Base-by-base conservation (phyloP, 2,329 filamentous ascomycete species). In the Neonectria faginata region DNA sequence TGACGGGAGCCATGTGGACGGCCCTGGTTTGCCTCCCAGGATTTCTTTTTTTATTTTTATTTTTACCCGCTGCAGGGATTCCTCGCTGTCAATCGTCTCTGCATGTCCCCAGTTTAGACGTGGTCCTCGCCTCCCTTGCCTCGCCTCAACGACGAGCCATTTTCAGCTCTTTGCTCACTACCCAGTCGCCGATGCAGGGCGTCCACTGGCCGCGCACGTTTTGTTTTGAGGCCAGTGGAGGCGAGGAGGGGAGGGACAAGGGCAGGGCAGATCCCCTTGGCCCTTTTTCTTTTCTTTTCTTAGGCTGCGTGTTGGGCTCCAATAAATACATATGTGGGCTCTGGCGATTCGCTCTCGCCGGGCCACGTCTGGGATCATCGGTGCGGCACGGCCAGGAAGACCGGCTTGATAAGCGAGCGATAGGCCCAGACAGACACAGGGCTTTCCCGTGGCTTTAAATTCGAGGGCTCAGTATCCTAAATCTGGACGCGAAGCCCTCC, bases 181-280 rank as follows among this genome's bases (percentile, higher is more conserved):
- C 12, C 61, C 62, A 65, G 57, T 61, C 62, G 29, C 31, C 11
- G 14, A 53, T 60, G 33, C 45, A 62, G 54, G 63, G 63, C 63
- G 42, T n/a, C 64, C 64, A 66, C 47, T 66, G 55, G 53, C 20
- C 8, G 18, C 45, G 16, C 5, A 6, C 18, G 22, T 42, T 18
- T 31, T 12, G 27, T 12, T 42, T 54, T 54, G 61, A 64, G 58
- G 60, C 63, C 59, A 56, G 54, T 29, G 11, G 45, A 53, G 12
- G 12, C 1, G 45, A 53, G 12, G 12, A 5, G 10, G 31, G 9
- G 31, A 11, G 31, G 31, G 11, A 25, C 29, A 29, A 29, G 29
- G 29, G 29, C 25, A 29, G 29, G 29, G 29, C 25, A 25, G 25
- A 25, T 25, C 25, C 25, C 25, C 25, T 25, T 25, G 25, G 25